phyloP scores from a whole-genome alignment of 169 alveolate species.

The Plasmodium fragile region DNA sequence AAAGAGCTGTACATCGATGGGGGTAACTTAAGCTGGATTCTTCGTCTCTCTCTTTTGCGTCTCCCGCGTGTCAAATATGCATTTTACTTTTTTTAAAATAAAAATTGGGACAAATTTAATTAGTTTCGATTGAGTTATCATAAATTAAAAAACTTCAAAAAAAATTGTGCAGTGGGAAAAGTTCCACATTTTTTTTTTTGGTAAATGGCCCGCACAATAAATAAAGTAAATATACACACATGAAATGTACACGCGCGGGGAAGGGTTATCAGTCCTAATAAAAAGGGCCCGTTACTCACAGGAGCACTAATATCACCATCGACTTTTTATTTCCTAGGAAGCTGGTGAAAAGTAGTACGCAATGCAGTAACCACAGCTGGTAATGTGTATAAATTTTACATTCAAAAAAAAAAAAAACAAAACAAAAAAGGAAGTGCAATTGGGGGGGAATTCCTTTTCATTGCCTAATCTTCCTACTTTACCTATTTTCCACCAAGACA shows the following conservation, averaged over 20 bases:
- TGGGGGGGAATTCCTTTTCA: slow-evolving; percentile 5
- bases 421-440: neutral
- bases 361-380: neutral
- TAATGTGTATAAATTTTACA: neutral
- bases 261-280: neutral
- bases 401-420: neutral
- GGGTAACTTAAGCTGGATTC: neutral
- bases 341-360: neutral
- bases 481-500: neutral
- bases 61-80: neutral
- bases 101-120: neutral
- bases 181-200: neutral
- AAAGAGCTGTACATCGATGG: neutral
- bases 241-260: neutral
- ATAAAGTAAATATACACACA: neutral
- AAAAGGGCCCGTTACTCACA: neutral
- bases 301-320: neutral
- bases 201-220: neutral
- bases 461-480: neutral
- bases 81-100: neutral
- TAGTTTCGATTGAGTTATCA: slow-evolving; percentile 1
- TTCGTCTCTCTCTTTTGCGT: neutral
- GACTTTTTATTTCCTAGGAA: neutral
- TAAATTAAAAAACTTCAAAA: slow-evolving; percentile 1
- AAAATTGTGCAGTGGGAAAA: neutral